Base-by-base conservation (phyloP, 2,329 filamentous ascomycete genomes). In the Taxawa tesnikishii region DNA sequence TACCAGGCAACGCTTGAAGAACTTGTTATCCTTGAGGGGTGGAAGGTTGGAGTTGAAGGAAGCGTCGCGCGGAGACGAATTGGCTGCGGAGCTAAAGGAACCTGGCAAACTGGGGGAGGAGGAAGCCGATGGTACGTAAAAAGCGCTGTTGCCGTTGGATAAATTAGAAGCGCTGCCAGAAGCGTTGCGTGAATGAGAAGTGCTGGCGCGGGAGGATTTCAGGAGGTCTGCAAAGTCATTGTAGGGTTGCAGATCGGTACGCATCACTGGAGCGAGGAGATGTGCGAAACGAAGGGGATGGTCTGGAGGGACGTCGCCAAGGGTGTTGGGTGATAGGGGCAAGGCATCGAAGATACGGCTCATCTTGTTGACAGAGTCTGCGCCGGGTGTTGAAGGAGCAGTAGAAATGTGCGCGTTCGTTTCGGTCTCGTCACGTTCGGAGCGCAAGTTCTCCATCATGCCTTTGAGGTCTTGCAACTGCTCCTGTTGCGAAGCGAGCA, bases 401-500 rank as follows among this genome's bases (percentile, higher is more conserved):
- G 70, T 70, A 10, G 74, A 75, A 12, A 60, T 54, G 7, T 83
- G 81, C 26, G 44, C 38, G 6, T 29, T 24, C n/a, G 75, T 69
- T 30, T 77, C 70, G 43, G 73, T 68, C 43, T 92, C 81, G 43
- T 90, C 82, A 38, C 68, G 70, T 43, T 83, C 75, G 9, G 73
- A 66, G 15, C 68, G 72, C 75, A 94, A 83, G 46, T 79, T 77
- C 57, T 94, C 85, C 75, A 98, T 83, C 41, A 94, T 84, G 13
- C 73, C 67, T 58, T 98, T 98, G 41, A 98, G 72, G 55, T 96
- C 83, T 3, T 80, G 70, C 3, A 98, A 66, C 54, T 98, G 90
- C 54, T 96, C 87, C 51, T 94, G 87, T 47, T 96, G 84, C 1
- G 83, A 94, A 36, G 75, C 76, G 38, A 98, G 70, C 12, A 98